Conservation (phyloP, 2,329 filamentous ascomycete species). For the Sphaerulina vaccinii region DNA sequence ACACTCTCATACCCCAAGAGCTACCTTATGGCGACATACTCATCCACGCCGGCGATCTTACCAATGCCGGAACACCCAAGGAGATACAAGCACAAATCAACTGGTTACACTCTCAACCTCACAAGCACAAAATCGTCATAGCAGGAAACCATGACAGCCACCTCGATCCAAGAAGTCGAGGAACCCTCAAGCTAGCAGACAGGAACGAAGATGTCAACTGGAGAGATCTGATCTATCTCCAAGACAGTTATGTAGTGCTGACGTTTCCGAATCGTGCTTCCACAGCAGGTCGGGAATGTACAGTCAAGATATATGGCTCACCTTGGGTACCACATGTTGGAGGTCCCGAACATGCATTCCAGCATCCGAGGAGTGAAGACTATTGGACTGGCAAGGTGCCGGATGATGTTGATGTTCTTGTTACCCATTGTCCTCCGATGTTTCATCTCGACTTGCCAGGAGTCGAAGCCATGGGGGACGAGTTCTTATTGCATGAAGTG, state of each 20-base stretch:
- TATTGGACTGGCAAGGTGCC: conserved; percentile 74
- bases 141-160: conserved; percentile 87
- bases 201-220: conserved; percentile 59
- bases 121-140: conserved; percentile 77
- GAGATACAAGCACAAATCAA: conserved; percentile 81
- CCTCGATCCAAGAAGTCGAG: conserved; percentile 68
- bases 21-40: conserved; percentile 78
- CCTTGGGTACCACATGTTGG: conserved; percentile 71
- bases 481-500: conserved; percentile 64
- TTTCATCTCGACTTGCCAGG: conserved; percentile 65
- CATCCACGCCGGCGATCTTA: conserved; percentile 86
- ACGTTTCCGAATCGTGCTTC: conserved; percentile 49
- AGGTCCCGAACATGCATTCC: conserved; percentile 71
- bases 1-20: conserved; percentile 56
- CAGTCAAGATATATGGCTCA: conserved; percentile 73
- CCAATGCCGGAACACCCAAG: conserved; percentile 66
- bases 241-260: conserved; percentile 65
- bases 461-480: conserved; percentile 62
- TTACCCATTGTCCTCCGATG: conserved; percentile 78
- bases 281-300: conserved; percentile 47
- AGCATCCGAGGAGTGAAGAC: conserved; percentile 65
- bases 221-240: conserved; percentile 70
- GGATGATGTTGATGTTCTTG: conserved; percentile 68
- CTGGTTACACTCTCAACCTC: conserved; percentile 74
- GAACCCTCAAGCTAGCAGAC: conserved; percentile 50